A percentile compares a stretch with the other conserved stretches of the same genome.
These are phyloP conservation scores for Ammopiptanthus mongolicus DNA, from an alignment of 306 rosid species.

Conservation along the genomic window DNA sequence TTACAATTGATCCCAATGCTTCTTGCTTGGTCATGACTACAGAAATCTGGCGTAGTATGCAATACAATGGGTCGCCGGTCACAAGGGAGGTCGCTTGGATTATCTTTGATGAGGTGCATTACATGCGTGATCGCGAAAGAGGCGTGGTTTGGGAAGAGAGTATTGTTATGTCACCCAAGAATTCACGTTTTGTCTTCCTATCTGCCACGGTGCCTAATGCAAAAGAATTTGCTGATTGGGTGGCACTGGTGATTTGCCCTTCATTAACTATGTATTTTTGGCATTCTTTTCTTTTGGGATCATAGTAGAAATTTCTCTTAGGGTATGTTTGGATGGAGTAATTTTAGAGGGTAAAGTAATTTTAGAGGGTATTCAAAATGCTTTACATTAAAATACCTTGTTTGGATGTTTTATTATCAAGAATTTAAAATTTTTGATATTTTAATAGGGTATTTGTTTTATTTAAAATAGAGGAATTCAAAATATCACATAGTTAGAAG, in stretches of 20 bases:
- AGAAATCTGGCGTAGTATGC: conserved; percentile 97
- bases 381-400: too few relatives aligned
- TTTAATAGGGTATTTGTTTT: too few relatives aligned
- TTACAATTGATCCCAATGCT: conserved; percentile 88
- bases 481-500: too few relatives aligned
- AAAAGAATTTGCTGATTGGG: conserved; percentile 93
- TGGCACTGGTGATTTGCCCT: conserved; percentile 60
- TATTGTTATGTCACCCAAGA: conserved; percentile 94
- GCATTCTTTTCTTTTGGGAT: neutral
- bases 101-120: conserved; percentile 93
- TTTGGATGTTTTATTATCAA: too few relatives aligned
- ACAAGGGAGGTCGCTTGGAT: conserved; percentile 94
- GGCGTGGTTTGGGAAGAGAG: conserved; percentile 99
- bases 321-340: too few relatives aligned
- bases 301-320: neutral
- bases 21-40: conserved; percentile 98
- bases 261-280: neutral
- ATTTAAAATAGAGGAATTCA: too few relatives aligned
- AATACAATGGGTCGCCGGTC: conserved; percentile 91
- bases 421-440: too few relatives aligned
- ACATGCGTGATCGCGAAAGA: conserved; percentile 94
- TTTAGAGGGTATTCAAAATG: too few relatives aligned
- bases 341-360: too few relatives aligned
- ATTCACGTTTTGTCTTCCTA: conserved; percentile 82
- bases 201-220: conserved; percentile 98